Conservation (phyloP, 371 early-diverging fungal genomes). For the Actinomucor elegans region DNA sequence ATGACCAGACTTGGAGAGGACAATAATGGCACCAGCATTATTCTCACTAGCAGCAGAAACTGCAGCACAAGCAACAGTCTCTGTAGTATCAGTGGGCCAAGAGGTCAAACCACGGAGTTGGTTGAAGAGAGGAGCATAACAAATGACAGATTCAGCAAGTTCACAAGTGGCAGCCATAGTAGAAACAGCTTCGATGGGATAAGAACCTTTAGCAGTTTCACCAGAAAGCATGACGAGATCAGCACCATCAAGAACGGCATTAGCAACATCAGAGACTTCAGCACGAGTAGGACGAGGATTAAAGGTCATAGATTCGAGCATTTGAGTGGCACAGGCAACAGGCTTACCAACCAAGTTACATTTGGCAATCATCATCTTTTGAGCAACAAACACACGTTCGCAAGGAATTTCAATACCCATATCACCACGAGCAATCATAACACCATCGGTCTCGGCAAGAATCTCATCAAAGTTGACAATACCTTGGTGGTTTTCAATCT, state of each 20-base stretch:
- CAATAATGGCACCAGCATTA: slow-evolving; percentile 84
- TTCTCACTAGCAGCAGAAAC: slow-evolving; percentile 85
- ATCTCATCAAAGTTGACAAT: slow-evolving; percentile 95
- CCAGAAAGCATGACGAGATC: slow-evolving; percentile 97
- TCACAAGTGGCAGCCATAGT: slow-evolving; percentile 73
- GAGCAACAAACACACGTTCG: slow-evolving; percentile 85
- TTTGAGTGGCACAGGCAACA: slow-evolving; percentile 96
- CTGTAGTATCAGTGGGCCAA: slow-evolving; percentile 78
- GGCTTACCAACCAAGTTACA: slow-evolving; percentile 93
- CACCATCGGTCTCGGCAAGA: slow-evolving; percentile 90
- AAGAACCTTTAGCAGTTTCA: slow-evolving; percentile 92
- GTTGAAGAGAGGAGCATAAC: slow-evolving; percentile 73
- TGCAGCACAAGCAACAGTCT: slow-evolving; percentile 90
- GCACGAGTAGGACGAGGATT: slow-evolving; percentile 96
- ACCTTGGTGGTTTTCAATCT: slow-evolving; percentile 92
- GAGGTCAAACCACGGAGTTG: slow-evolving; percentile 76
- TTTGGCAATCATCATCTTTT: slow-evolving; percentile 95
- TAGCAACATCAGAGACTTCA: slow-evolving; percentile 98
- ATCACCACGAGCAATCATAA: slow-evolving; percentile 98
- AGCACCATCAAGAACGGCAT: slow-evolving; percentile 94
- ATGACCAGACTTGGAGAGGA: slow-evolving; percentile 75
- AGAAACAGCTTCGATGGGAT: slow-evolving; percentile 73
- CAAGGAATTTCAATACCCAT: slow-evolving; percentile 95
- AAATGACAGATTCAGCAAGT: slow-evolving; percentile 73
- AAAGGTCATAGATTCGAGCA: slow-evolving; percentile 97